phyloP scores from a whole-genome alignment of 495 filamentous ascomycete species.

The Staphylotrichum tortipilum region DNA sequence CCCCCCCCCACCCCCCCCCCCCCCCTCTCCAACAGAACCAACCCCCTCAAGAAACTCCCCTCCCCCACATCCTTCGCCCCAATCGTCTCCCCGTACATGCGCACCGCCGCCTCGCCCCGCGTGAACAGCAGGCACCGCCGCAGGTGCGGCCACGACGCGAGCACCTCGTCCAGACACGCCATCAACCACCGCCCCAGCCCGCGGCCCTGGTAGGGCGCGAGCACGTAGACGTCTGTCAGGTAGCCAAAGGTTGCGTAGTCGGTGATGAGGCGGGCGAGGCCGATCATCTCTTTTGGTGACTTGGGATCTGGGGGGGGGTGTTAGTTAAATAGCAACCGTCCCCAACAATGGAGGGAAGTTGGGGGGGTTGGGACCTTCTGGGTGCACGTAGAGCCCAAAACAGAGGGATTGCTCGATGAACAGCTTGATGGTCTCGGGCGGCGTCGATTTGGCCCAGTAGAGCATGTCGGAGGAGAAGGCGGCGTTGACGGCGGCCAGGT shows the following conservation, averaged over 20 bases:
- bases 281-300: constrained; percentile 31
- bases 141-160: constrained; percentile 48
- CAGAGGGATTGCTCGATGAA: constrained; percentile 47
- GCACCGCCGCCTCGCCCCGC: constrained; percentile 22
- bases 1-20: constrained; percentile 4
- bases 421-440: constrained; percentile 31
- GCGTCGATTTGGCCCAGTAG: constrained; percentile 45
- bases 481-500: constrained; percentile 39
- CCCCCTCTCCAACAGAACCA: constrained; percentile 27
- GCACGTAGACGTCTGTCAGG: constrained; percentile 60
- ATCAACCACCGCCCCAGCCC: constrained; percentile 59
- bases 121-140: constrained; percentile 49
- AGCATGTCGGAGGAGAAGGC: constrained; percentile 44
- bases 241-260: constrained; percentile 60
- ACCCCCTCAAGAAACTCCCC: constrained; percentile 2
- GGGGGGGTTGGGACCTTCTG: no score
- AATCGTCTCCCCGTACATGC: constrained; percentile 41
- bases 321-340: no score
- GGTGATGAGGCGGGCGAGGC: constrained; percentile 55
- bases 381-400: constrained; percentile 44
- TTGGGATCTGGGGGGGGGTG: no score
- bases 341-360: no score
- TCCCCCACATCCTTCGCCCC: constrained; percentile 36
- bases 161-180: constrained; percentile 45
- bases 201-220: constrained; percentile 45